Conservation (phyloP, 208 protist species). For the Acanthamoeba castellanii region DNA sequence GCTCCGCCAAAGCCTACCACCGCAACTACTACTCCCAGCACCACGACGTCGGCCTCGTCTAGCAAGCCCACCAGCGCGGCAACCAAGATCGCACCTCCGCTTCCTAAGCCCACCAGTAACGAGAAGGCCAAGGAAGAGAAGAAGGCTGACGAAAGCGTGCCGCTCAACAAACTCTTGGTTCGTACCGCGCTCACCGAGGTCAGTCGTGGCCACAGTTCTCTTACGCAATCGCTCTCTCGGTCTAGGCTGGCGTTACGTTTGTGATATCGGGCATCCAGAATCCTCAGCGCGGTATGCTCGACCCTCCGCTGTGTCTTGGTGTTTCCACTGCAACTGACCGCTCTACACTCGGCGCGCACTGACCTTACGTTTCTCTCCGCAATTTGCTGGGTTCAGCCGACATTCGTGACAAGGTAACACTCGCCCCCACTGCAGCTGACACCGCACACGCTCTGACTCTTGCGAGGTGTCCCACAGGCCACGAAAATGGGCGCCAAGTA, state of each 20-base stretch:
- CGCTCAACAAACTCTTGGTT: constrained; percentile 11
- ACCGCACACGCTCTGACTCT: not conserved
- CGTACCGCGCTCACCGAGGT: not conserved
- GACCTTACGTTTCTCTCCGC: not conserved
- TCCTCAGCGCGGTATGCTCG: not conserved
- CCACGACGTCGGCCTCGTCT: not conserved
- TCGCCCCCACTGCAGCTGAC: not conserved
- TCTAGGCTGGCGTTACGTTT: constrained; percentile 7
- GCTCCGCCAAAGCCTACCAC: not conserved
- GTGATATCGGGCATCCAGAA: constrained; percentile 52
- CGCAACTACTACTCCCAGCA: not conserved
- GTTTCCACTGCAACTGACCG: too few species aligned
- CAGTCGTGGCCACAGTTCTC: not conserved
- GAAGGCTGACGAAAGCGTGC: not conserved
- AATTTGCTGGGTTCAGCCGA: not conserved
- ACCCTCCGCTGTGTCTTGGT: not conserved
- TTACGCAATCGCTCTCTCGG: too few species aligned
- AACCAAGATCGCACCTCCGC: not conserved
- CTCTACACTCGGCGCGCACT: too few species aligned
- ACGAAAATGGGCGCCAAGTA: constrained; percentile 42
- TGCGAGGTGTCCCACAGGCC: not conserved
- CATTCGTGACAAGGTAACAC: not conserved
- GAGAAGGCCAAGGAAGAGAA: not conserved
- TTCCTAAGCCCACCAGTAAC: not conserved
- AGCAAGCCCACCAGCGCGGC: not conserved